A percentile compares a stretch with the other conserved stretches of the same genome.
These are phyloP conservation scores for Xylaria sp. DNA, from an alignment of 2,329 filamentous ascomycete species.

Conservation along the genomic window DNA sequence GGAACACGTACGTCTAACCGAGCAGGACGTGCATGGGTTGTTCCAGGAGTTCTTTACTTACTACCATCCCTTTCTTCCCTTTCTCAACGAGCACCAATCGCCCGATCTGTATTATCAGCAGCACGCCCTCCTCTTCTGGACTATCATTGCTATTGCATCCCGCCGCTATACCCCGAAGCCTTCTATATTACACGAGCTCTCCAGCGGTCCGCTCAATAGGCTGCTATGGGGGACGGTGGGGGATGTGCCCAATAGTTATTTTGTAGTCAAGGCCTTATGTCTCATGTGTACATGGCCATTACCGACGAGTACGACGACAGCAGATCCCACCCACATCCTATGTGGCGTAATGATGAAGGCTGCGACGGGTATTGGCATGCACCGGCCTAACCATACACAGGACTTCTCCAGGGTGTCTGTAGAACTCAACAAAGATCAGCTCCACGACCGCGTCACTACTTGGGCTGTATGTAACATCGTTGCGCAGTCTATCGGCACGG, in stretches of 20 bases:
- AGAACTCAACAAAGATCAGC: constrained; percentile 80
- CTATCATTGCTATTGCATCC: constrained; percentile 79
- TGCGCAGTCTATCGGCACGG: constrained; percentile 82
- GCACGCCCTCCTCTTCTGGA: constrained; percentile 87
- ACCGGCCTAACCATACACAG: constrained; percentile 83
- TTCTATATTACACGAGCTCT: constrained; percentile 73
- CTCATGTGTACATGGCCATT: constrained; percentile 84
- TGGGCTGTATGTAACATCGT: constrained; percentile 91
- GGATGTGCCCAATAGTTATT: constrained; percentile 81
- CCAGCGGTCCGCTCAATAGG: constrained; percentile 72
- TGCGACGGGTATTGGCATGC: constrained; percentile 83
- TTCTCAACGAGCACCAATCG: constrained; percentile 73
- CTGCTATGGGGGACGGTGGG: constrained; percentile 82
- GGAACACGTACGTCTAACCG: constrained; percentile 72
- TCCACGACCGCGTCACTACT: constrained; percentile 80
- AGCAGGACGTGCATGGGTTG: constrained; percentile 70
- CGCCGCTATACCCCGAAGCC: constrained; percentile 74
- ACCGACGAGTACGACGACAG: constrained; percentile 82
- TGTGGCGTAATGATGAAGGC: constrained; percentile 89
- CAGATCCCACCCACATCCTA: constrained; percentile 83
- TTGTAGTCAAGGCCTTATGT: constrained; percentile 83
- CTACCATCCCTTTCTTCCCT: constrained; percentile 82
- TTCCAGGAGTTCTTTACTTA: constrained; percentile 80
- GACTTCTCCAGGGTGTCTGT: constrained; percentile 82
- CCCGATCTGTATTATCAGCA: constrained; percentile 82